Conservation (phyloP, 75 land plant genomes). For the Selaginella moellendorffii region DNA sequence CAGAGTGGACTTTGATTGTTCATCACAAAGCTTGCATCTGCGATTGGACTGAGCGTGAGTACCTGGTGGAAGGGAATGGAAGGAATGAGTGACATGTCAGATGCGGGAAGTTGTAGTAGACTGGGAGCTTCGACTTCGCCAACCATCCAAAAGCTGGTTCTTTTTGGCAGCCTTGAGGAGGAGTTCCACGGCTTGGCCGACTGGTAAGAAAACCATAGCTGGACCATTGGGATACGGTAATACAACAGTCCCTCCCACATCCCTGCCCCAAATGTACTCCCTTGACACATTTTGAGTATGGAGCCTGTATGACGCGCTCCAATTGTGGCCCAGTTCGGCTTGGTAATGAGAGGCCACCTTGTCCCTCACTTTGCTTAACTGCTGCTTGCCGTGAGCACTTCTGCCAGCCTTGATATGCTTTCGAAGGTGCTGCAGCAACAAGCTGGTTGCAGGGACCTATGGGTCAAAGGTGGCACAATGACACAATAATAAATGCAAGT, state of each 20-base stretch:
- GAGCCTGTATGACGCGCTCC: constrained; percentile 2
- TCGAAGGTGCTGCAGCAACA: background rate
- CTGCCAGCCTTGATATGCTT: background rate
- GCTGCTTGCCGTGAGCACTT: background rate
- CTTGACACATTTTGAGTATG: background rate
- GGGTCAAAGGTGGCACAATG: background rate
- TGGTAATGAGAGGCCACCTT: background rate
- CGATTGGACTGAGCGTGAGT: background rate
- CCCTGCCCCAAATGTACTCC: background rate
- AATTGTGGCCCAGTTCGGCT: background rate
- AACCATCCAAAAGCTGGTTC: background rate
- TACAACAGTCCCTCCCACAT: background rate
- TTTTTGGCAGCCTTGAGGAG: background rate
- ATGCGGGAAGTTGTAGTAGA: constrained; percentile 1
- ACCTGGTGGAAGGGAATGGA: background rate
- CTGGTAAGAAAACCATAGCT: background rate
- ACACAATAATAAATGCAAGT: background rate
- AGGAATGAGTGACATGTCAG: background rate
- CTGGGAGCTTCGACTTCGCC: constrained; percentile 1
- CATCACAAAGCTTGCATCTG: background rate
- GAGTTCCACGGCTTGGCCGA: background rate
- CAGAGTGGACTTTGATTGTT: background rate
- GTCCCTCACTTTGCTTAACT: background rate
- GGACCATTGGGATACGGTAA: background rate
- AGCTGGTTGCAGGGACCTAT: background rate